Evolutionary conservation across 805 yeast genomes (phyloP).

Genomic region (Candida morakotiae): DNA sequence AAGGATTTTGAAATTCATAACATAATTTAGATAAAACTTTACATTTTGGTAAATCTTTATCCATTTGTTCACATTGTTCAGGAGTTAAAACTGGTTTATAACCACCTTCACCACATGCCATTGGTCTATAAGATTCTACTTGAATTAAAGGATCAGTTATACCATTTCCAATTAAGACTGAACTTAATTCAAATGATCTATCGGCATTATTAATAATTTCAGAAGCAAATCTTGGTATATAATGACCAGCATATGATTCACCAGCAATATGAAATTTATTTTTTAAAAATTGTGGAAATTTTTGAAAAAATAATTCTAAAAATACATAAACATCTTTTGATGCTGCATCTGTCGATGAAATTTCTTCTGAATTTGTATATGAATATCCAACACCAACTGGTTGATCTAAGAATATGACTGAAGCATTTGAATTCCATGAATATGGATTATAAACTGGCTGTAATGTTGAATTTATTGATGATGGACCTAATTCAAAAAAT

Average conservation of each 20-base stretch:
- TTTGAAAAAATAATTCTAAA: constrained; percentile 75
- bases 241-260: constrained; percentile 92
- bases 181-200: constrained; percentile 33
- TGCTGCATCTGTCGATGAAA: constrained; percentile 73
- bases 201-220: constrained; percentile 72
- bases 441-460: constrained; percentile 74
- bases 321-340: constrained; percentile 85
- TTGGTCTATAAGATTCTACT: constrained; percentile 35
- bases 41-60: constrained; percentile 31
- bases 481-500: constrained; percentile 89
- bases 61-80: constrained; percentile 32
- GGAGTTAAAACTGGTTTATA: constrained; percentile 31
- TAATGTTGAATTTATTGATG: constrained; percentile 61
- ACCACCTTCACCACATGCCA: constrained; percentile 46
- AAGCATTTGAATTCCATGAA: constrained; percentile 91
- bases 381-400: constrained; percentile 94
- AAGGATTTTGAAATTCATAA: constrained; percentile 25
- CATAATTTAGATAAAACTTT: constrained; percentile 27
- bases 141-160: constrained; percentile 42
- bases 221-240: constrained; percentile 83
- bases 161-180: constrained; percentile 44
- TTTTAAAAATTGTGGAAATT: constrained; percentile 65
- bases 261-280: constrained; percentile 83
- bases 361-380: constrained; percentile 57
- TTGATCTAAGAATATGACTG: constrained; percentile 88